Evolutionary conservation across 2,329 filamentous ascomycete genomes (phyloP).

Genomic region (Colletotrichum abscissum): DNA sequence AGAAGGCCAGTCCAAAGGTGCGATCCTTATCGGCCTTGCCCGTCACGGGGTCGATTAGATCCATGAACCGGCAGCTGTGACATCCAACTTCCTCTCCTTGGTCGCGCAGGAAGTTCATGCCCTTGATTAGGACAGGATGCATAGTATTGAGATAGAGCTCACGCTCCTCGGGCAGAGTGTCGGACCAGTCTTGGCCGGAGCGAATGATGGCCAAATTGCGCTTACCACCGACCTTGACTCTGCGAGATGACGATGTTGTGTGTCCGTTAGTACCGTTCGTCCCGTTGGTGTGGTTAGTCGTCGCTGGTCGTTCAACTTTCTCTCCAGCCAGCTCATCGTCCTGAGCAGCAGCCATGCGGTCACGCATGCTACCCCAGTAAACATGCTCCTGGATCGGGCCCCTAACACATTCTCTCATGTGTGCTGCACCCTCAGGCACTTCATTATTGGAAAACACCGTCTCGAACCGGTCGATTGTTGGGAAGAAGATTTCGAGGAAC

Average conservation of each 20-base stretch:
- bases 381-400: constrained; percentile 54
- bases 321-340: constrained; percentile 47
- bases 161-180: constrained; percentile 51
- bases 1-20: constrained; percentile 55
- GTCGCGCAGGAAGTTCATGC: constrained; percentile 57
- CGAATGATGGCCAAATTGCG: constrained; percentile 56
- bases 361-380: constrained; percentile 60
- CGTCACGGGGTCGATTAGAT: constrained; percentile 46
- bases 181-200: constrained; percentile 58
- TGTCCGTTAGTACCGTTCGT: constrained; percentile 32
- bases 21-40: constrained; percentile 42
- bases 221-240: constrained; percentile 45
- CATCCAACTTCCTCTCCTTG: constrained; percentile 55
- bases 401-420: constrained; percentile 50
- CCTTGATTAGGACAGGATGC: constrained; percentile 54
- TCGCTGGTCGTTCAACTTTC: not conserved
- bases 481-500: constrained; percentile 56
- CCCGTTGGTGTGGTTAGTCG: constrained; percentile 28
- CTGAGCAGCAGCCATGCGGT: constrained; percentile 52
- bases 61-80: constrained; percentile 56
- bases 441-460: constrained; percentile 52
- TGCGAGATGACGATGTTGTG: not conserved
- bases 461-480: constrained; percentile 55
- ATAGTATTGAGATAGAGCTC: constrained; percentile 56
- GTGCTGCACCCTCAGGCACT: constrained; percentile 51